A percentile compares a stretch with the other conserved stretches of the same genome.
Evolutionary conservation across 768 basidiomycete species (phyloP).

Genomic region (Boletus reticulatus): DNA sequence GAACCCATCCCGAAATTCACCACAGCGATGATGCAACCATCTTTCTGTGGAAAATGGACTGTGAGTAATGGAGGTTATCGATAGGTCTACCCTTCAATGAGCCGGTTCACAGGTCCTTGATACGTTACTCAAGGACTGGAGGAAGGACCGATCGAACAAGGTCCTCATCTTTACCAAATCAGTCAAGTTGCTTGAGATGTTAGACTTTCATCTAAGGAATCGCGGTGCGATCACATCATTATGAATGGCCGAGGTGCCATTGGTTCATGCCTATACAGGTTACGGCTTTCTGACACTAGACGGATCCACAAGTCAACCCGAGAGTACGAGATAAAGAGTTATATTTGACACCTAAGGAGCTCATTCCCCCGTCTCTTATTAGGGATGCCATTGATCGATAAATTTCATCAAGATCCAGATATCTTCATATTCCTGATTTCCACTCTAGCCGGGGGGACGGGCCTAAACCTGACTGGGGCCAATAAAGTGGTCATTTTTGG

Average conservation of each 20-base stretch:
- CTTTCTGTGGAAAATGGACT: constrained; percentile 83
- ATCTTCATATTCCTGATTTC: constrained; percentile 86
- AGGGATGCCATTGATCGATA: constrained; percentile 88
- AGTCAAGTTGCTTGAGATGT: constrained; percentile 84
- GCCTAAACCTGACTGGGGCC: constrained; percentile 86
- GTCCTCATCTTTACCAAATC: constrained; percentile 94
- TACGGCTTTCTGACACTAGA: constrained; percentile 74
- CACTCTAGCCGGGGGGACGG: constrained; percentile 88
- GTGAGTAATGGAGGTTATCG: constrained; percentile 41
- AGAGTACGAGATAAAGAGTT: constrained; percentile 48
- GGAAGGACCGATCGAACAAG: constrained; percentile 70
- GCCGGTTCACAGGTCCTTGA: constrained; percentile 57
- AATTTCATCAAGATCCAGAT: constrained; percentile 71
- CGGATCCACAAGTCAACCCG: constrained; percentile 64
- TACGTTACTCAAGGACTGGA: constrained; percentile 62
- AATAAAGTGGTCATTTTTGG: constrained; percentile 95
- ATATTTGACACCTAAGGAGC: background rate
- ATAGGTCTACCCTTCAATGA: background rate
- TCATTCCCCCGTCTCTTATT: background rate
- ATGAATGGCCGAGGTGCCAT: background rate
- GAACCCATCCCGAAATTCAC: constrained; percentile 56
- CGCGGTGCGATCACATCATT: constrained; percentile 36
- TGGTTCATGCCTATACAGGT: constrained; percentile 27
- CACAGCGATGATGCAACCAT: constrained; percentile 57
- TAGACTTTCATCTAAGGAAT: constrained; percentile 69